Evolutionary conservation across 2,329 filamentous ascomycete genomes (phyloP).

Genomic region (Aspergillus nomiae): DNA sequence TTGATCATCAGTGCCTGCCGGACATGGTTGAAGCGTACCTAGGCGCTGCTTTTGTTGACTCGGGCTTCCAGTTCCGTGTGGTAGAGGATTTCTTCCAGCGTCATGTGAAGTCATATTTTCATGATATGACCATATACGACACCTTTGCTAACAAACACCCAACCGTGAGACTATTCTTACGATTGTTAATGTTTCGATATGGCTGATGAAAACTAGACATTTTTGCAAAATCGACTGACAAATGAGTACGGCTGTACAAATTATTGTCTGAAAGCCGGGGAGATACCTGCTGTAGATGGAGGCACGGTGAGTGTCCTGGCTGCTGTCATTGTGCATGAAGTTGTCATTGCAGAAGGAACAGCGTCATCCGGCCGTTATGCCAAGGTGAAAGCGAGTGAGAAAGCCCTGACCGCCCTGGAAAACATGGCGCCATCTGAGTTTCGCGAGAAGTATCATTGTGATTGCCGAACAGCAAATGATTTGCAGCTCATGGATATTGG

Average conservation of each 20-base stretch:
- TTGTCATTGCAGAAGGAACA: constrained; percentile 63
- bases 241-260: constrained; percentile 66
- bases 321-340: constrained; percentile 74
- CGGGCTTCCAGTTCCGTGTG: constrained; percentile 71
- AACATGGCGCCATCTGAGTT: constrained; percentile 61
- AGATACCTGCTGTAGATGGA: constrained; percentile 50
- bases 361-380: constrained; percentile 71
- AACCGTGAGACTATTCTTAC: constrained; percentile 47
- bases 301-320: constrained; percentile 59
- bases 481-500: constrained; percentile 23
- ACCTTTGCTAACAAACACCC: constrained; percentile 85
- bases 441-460: constrained; percentile 61
- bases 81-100: constrained; percentile 77
- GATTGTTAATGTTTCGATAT: background rate
- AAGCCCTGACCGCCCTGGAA: constrained; percentile 46
- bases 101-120: constrained; percentile 76
- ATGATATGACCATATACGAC: constrained; percentile 85
- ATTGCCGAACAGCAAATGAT: constrained; percentile 51
- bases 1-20: constrained; percentile 59
- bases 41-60: constrained; percentile 90
- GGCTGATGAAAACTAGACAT: constrained; percentile 51
- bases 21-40: constrained; percentile 89
- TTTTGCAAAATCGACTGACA: constrained; percentile 65
- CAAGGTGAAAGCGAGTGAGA: constrained; percentile 58
- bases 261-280: constrained; percentile 52